Base-by-base conservation (phyloP, 352 stramenopile genomes). In the Globisporangium nagaii region DNA sequence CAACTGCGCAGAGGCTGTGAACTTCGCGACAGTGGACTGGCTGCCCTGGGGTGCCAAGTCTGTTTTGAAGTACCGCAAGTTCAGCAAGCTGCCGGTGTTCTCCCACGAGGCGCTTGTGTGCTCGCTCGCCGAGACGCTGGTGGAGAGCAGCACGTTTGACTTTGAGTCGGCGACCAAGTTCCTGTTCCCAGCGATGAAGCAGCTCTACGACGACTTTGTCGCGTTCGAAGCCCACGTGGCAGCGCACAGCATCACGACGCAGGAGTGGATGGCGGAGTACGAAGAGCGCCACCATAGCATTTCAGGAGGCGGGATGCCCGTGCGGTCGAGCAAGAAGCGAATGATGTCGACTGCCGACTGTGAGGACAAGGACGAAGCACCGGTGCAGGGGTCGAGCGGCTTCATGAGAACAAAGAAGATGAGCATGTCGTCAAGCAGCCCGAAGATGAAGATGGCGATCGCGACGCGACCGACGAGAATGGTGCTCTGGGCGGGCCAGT, bases 21-120 rank as follows among this genome's bases (percentile, higher is more conserved):
- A 97, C 53, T 97, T 97, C 61, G 88, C 88, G 2, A 93, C 86
- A 0, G 51, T 92, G 24, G 86, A 96, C 54, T 97, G 88, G 88
- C 44, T 97, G 7, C 79, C 88, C 0, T 96, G 77, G 72, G 88
- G 88, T 11, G 65, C 73, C 28, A 79, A 79, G 47, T 89, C 75
- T 4, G 66, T 93, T 12, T 65, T 51, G 11, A 93, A 84, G 60
- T 96, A 93, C 60, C 68, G 76, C 13, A 69, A 79, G 34, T 94
- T 85, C 46, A 63, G 56, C 35, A 96, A 96, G 53, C 63, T 94
- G 13, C 86, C 86, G 1, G 84, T 96, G 15, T 93, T 96, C 45
- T 82, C 80, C 2, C 86, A 96, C n/a, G 85, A 94, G 51, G 83
- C 86, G 9, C 71, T 96, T 0, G 67, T 96, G 2, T 75, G 74